Conservation (phyloP, 2,329 filamentous ascomycete genomes). For the Pseudovirgaria hyperparasitica region DNA sequence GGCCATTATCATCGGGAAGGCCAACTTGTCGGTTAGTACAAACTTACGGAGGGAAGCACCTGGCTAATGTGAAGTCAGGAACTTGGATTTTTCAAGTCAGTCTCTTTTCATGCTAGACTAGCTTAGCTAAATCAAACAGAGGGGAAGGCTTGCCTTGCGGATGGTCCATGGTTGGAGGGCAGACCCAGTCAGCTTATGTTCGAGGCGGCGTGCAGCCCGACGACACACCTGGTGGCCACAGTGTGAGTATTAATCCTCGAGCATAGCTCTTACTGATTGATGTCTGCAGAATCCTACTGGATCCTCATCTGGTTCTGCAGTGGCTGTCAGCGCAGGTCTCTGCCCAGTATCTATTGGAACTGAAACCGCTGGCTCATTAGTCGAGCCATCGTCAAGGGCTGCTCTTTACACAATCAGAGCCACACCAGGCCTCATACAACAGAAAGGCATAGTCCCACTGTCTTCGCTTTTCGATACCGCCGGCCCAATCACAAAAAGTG, state of each 20-base stretch:
- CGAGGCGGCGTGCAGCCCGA: constrained; percentile 7
- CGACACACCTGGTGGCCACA: constrained; percentile 6
- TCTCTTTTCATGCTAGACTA: constrained; percentile 1
- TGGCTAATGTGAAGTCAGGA: constrained; percentile 1
- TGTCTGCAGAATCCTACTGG: constrained; percentile 7
- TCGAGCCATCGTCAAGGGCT: constrained; percentile 13
- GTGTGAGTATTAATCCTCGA: constrained; percentile 2
- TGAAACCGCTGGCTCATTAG: constrained; percentile 14
- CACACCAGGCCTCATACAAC: constrained; percentile 6
- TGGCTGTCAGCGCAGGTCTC: constrained; percentile 18
- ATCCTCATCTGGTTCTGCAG: constrained; percentile 10
- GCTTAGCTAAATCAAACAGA: constrained; percentile 9
- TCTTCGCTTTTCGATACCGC: background rate
- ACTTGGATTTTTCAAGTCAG: constrained; percentile 3
- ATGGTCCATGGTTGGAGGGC: constrained; percentile 14
- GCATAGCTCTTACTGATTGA: background rate
- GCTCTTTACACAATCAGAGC: constrained; percentile 17
- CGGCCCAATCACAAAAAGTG: background rate
- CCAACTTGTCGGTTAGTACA: constrained; percentile 15
- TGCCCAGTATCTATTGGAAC: constrained; percentile 14
- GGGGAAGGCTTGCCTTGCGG: constrained; percentile 9
- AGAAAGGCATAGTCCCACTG: background rate
- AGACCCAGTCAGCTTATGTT: constrained; percentile 12
- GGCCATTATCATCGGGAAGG: constrained; percentile 20
- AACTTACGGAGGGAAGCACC: background rate